phyloP scores from a whole-genome alignment of 2,329 filamentous ascomycete genomes.

The Didymella keratinophila region DNA sequence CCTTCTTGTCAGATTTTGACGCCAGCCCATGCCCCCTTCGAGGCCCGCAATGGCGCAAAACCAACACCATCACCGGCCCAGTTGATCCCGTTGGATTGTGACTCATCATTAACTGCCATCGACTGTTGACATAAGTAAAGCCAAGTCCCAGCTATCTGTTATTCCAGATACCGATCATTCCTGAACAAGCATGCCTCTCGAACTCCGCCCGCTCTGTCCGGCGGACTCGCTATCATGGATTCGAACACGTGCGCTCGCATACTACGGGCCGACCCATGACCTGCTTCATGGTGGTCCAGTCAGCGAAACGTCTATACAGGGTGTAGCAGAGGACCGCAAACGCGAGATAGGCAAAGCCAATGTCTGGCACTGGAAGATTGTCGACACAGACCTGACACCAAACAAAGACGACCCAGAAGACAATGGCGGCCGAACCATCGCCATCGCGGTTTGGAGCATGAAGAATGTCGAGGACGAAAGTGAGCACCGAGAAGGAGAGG shows the following conservation, averaged over 20 bases:
- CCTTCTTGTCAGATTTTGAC: neutral
- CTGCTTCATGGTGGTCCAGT: slow-evolving; percentile 36
- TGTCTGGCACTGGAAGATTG: slow-evolving; percentile 44
- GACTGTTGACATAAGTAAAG: neutral
- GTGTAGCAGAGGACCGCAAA: slow-evolving; percentile 35
- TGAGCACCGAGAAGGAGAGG: neutral
- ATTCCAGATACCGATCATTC: neutral
- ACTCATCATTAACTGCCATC: slow-evolving; percentile 5
- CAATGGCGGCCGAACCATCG: slow-evolving; percentile 39
- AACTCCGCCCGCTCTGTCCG: slow-evolving; percentile 31
- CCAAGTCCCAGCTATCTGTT: too few species aligned
- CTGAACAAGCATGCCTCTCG: slow-evolving; percentile 33
- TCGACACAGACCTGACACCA: slow-evolving; percentile 39
- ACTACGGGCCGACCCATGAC: slow-evolving; percentile 42
- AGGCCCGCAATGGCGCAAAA: neutral
- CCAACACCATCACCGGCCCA: neutral
- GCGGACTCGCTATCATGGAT: slow-evolving; percentile 40
- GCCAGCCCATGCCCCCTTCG: neutral
- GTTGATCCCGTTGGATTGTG: slow-evolving; percentile 3
- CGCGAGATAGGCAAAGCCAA: slow-evolving; percentile 33
- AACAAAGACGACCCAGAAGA: slow-evolving; percentile 33
- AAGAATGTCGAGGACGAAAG: slow-evolving; percentile 22
- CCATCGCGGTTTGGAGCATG: slow-evolving; percentile 40
- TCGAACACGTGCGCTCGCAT: slow-evolving; percentile 39
- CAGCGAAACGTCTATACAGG: slow-evolving; percentile 36